Conservation (phyloP, 176 grass and related monocot genomes). For the Eremochloa ophiuroides region DNA sequence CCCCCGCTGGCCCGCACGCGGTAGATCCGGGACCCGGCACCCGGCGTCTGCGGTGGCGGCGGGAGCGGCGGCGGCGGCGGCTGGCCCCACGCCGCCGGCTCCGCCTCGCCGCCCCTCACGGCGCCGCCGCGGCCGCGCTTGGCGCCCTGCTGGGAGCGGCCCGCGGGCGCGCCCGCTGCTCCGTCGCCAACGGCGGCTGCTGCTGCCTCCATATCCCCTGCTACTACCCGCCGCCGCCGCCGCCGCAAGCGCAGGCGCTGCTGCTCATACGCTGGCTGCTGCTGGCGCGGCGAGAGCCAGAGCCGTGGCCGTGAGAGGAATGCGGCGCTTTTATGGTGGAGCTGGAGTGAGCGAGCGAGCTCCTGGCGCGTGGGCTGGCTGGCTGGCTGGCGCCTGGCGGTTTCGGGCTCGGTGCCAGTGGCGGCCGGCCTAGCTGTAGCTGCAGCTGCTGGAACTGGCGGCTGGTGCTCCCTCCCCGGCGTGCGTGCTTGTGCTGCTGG, state of each 20-base stretch:
- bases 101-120: neutral
- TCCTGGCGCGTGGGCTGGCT: neutral
- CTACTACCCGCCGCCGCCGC: neutral
- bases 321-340: conserved; percentile 14
- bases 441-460: neutral
- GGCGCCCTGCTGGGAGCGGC: conserved; percentile 11
- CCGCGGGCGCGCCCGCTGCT: neutral
- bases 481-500: neutral
- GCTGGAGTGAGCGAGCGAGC: neutral
- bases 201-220: conserved; percentile 30
- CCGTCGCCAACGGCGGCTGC: conserved; percentile 8
- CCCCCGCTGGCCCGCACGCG: conserved; percentile 38
- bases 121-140: conserved; percentile 51
- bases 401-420: neutral
- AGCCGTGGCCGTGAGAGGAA: neutral
- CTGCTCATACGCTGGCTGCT: conserved; percentile 26
- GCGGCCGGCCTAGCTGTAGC: neutral
- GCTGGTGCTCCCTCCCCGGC: conserved; percentile 1
- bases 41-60: conserved; percentile 12
- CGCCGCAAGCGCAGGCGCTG: neutral
- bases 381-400: neutral
- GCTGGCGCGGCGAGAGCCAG: neutral
- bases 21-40: conserved; percentile 71
- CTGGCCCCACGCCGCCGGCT: conserved; percentile 6
- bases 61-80: neutral